A percentile compares a stretch with the other conserved stretches of the same genome.
Evolutionary conservation across 176 grass and related monocot species (phyloP).

Genomic region (Oryza longistaminata): DNA sequence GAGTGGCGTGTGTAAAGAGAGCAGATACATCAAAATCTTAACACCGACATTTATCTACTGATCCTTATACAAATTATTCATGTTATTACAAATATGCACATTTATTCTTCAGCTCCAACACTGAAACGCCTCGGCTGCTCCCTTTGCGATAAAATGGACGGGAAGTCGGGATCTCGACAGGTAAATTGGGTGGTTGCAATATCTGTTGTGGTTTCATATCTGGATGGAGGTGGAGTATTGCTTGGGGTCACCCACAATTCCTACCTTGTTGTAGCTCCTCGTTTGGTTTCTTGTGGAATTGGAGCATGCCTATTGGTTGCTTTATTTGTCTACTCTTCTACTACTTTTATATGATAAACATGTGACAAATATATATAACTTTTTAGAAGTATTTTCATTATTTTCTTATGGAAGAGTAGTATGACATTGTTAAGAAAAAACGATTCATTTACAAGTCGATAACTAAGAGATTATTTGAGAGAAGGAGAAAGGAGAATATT

Average conservation of each 20-base stretch:
- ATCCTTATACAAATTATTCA: neutral
- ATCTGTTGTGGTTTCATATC: constrained; percentile 24
- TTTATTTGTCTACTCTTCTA: neutral
- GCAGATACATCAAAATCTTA: neutral
- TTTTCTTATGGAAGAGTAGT: neutral
- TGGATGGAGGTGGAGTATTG: constrained; percentile 42
- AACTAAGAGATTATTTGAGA: no score
- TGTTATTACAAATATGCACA: neutral
- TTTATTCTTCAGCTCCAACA: constrained; percentile 6
- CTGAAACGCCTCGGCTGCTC: neutral
- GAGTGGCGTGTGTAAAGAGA: neutral
- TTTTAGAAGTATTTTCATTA: neutral
- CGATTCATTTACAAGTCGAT: no score
- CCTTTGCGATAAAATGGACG: constrained; percentile 19
- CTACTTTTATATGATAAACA: neutral
- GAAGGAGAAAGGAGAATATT: no score
- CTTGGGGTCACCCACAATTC: constrained; percentile 42
- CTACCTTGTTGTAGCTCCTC: neutral
- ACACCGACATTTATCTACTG: neutral
- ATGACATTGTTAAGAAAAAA: no score
- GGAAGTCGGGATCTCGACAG: neutral
- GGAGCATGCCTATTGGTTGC: constrained; percentile 25
- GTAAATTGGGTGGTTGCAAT: neutral
- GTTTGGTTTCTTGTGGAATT: constrained; percentile 41
- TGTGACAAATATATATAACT: neutral